A percentile compares a stretch with the other conserved stretches of the same genome.
Conservation (phyloP, 331 rosid species). For the Saraca asoca region DNA sequence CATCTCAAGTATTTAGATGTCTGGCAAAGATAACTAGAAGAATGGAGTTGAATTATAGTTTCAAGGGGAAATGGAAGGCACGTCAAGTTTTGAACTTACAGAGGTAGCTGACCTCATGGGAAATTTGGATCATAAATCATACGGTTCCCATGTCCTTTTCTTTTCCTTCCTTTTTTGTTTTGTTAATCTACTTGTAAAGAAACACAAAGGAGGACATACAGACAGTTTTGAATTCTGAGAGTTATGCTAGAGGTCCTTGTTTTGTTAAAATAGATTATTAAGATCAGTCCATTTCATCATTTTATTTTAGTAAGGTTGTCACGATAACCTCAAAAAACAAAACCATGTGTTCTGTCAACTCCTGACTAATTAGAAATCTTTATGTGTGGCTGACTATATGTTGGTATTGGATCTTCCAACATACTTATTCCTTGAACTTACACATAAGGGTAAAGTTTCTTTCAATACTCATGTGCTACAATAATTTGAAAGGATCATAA, state of each 20-base stretch:
- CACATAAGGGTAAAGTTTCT: conserved; percentile 7
- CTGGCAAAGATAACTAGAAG: background rate
- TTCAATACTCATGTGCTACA: conserved; percentile 4
- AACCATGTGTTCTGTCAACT: background rate
- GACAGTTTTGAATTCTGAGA: background rate
- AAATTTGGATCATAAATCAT: too few species aligned
- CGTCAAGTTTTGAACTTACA: too few species aligned
- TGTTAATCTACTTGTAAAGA: conserved; percentile 4
- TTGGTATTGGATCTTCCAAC: conserved; percentile 24
- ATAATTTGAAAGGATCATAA: background rate
- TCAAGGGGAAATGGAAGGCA: too few species aligned
- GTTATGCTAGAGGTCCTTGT: background rate
- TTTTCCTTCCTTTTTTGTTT: too few species aligned
- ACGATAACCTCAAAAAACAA: conserved; percentile 9
- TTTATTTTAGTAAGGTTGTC: background rate
- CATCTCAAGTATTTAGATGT: conserved; percentile 2
- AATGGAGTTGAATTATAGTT: background rate
- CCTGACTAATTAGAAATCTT: background rate
- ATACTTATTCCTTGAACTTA: conserved; percentile 2
- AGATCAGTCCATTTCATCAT: background rate
- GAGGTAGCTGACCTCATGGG: too few species aligned
- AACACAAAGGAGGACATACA: background rate
- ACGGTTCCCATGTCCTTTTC: too few species aligned
- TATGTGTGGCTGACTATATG: conserved; percentile 8
- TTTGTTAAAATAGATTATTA: background rate